Conservation (phyloP, 2,329 filamentous ascomycete genomes). For the Aspergillus terreus region DNA sequence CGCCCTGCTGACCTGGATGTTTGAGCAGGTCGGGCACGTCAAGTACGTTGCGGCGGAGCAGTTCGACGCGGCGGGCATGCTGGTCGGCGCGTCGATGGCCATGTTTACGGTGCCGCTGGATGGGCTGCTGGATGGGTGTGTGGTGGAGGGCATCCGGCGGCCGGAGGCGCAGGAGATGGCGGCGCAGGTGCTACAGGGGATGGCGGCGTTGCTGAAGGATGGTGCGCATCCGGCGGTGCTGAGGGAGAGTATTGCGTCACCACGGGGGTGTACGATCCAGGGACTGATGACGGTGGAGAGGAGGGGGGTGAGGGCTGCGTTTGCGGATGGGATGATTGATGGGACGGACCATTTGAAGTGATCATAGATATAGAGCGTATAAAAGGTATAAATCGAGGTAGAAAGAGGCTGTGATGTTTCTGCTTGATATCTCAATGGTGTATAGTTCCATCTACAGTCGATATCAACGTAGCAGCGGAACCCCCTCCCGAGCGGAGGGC, state of each 20-base stretch:
- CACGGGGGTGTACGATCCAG: slow-evolving; percentile 61
- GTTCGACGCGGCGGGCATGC: slow-evolving; percentile 55
- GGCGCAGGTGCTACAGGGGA: slow-evolving; percentile 57
- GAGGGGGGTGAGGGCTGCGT: slow-evolving; percentile 51
- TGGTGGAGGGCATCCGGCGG: slow-evolving; percentile 59
- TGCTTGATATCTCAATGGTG: neutral
- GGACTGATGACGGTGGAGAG: slow-evolving; percentile 59
- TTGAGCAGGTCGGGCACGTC: slow-evolving; percentile 48
- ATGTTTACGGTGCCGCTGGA: slow-evolving; percentile 60
- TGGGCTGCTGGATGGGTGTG: slow-evolving; percentile 57
- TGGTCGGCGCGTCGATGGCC: slow-evolving; percentile 60
- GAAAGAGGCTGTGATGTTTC: neutral
- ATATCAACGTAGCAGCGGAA: neutral
- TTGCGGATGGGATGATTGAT: slow-evolving; percentile 49
- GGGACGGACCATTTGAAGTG: slow-evolving; percentile 27
- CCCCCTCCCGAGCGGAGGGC: slow-evolving; percentile 5
- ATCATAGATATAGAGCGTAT: slow-evolving; percentile 3
- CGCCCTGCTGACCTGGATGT: slow-evolving; percentile 42
- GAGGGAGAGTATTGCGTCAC: slow-evolving; percentile 59
- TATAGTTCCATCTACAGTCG: too few species aligned
- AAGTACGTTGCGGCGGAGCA: slow-evolving; percentile 48
- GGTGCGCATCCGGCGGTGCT: slow-evolving; percentile 60
- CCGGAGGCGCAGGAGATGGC: slow-evolving; percentile 61
- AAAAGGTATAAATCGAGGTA: neutral
- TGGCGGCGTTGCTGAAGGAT: slow-evolving; percentile 54